phyloP scores from a whole-genome alignment of 805 yeast genomes.

The Hanseniaspora pseudoguilliermondii region DNA sequence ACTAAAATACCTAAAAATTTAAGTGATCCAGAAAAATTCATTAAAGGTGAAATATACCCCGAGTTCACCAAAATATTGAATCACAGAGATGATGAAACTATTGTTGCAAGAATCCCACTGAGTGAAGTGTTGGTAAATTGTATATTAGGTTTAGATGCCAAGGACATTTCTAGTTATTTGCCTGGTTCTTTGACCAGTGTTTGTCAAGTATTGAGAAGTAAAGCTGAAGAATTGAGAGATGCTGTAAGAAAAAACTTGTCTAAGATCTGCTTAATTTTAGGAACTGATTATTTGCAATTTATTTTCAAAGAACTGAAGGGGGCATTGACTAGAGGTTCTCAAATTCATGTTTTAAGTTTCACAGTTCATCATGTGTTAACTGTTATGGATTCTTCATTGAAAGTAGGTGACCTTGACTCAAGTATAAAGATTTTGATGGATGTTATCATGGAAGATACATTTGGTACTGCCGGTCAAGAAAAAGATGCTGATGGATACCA shows the following conservation, averaged over 20 bases:
- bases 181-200: slow-evolving; percentile 75
- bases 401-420: slow-evolving; percentile 66
- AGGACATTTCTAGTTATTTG: slow-evolving; percentile 42
- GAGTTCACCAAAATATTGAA: slow-evolving; percentile 47
- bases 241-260: slow-evolving; percentile 66
- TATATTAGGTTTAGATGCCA: slow-evolving; percentile 47
- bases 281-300: slow-evolving; percentile 60
- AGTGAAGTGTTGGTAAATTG: slow-evolving; percentile 68
- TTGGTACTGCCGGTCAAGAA: slow-evolving; percentile 86
- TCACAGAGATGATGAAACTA: slow-evolving; percentile 65
- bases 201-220: slow-evolving; percentile 79
- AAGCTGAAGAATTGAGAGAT: slow-evolving; percentile 80
- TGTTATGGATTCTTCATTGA: slow-evolving; percentile 34
- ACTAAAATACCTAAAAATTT: slow-evolving; percentile 29
- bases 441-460: slow-evolving; percentile 79
- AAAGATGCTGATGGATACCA: slow-evolving; percentile 88
- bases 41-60: slow-evolving; percentile 48
- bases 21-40: slow-evolving; percentile 32
- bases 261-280: slow-evolving; percentile 49
- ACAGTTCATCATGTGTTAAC: slow-evolving; percentile 66
- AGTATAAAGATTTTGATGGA: slow-evolving; percentile 48
- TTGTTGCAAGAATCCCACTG: slow-evolving; percentile 60
- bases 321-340: slow-evolving; percentile 80
- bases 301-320: slow-evolving; percentile 63
- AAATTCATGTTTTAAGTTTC: slow-evolving; percentile 80